Conservation (phyloP, 208 protist genomes). For the Porcisia hertigi region DNA sequence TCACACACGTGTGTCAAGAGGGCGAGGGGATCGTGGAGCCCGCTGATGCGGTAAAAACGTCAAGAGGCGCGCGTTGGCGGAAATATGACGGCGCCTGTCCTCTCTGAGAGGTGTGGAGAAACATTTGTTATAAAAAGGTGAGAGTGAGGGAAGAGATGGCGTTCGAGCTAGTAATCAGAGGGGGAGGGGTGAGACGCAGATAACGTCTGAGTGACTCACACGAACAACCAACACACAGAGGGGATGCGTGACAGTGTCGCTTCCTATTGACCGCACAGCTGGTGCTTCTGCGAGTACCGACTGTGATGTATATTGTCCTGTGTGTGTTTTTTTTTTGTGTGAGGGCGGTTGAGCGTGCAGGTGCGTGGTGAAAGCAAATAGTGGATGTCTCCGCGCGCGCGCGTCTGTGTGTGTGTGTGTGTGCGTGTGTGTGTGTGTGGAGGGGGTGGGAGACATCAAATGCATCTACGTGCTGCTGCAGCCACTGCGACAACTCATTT, state of each 20-base stretch:
- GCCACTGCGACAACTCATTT: slow-evolving; percentile 1
- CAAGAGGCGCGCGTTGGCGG: not conserved
- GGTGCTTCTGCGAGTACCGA: not conserved
- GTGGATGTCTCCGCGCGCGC: too few species aligned
- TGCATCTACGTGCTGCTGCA: not conserved
- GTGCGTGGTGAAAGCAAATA: not conserved
- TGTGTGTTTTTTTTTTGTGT: not conserved
- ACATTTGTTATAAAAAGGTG: not conserved
- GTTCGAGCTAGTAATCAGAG: not conserved
- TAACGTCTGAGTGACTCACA: not conserved
- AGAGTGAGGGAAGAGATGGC: not conserved
- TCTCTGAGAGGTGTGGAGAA: not conserved
- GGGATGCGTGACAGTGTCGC: not conserved
- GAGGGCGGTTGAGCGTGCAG: slow-evolving; percentile 1
- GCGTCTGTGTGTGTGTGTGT: not conserved
- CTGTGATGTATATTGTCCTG: not conserved
- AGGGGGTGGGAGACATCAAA: not conserved
- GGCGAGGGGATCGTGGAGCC: not conserved
- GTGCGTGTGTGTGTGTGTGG: not conserved
- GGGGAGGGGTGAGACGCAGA: not conserved
- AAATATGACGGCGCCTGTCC: not conserved
- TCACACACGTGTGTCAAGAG: too few species aligned
- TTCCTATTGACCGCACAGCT: not conserved
- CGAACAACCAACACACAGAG: not conserved
- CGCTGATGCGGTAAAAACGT: not conserved